Conservation (phyloP, 164 flowering plant species). For the grape (Vitis vinifera) region DNA sequence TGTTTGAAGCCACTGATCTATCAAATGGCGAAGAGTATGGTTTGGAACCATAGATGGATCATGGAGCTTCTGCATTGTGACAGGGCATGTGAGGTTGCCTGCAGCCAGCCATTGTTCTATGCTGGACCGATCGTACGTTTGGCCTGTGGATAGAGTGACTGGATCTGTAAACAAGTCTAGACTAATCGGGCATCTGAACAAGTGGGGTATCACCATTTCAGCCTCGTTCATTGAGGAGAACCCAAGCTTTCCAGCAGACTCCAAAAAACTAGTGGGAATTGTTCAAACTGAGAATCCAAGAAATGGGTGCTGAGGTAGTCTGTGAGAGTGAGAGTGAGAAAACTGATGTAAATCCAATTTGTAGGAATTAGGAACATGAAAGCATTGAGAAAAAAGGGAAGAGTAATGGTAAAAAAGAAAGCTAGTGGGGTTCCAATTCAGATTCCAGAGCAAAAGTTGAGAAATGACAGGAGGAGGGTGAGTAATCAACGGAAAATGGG, state of each 20-base stretch:
- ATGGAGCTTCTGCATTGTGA: slow-evolving; percentile 82
- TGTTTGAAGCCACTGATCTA: slow-evolving; percentile 50
- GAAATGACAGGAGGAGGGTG: neutral
- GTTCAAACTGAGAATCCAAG: slow-evolving; percentile 1
- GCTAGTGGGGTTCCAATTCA: slow-evolving; percentile 3
- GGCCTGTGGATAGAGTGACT: slow-evolving; percentile 78
- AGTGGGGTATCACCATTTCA: slow-evolving; percentile 50
- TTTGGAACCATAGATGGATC: slow-evolving; percentile 69
- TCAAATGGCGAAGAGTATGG: slow-evolving; percentile 69
- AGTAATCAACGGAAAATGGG: neutral
- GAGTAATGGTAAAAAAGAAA: neutral
- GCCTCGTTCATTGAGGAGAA: slow-evolving; percentile 30
- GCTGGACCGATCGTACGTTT: slow-evolving; percentile 72
- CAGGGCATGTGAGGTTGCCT: slow-evolving; percentile 79
- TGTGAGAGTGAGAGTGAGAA: too few species aligned
- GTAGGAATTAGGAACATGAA: neutral
- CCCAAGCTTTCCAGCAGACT: neutral
- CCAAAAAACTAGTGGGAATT: too few species aligned
- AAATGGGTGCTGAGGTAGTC: slow-evolving; percentile 1
- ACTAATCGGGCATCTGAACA: slow-evolving; percentile 74
- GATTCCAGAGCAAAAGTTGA: neutral
- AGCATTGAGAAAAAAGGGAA: neutral
- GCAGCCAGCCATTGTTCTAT: slow-evolving; percentile 69
- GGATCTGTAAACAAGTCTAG: slow-evolving; percentile 77
- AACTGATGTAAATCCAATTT: neutral